Percentiles rank a stretch among this genome's conserved stretches.
phyloP scores from a whole-genome alignment of 1,139 yeast species.

The Kluyveromyces marxianus region DNA sequence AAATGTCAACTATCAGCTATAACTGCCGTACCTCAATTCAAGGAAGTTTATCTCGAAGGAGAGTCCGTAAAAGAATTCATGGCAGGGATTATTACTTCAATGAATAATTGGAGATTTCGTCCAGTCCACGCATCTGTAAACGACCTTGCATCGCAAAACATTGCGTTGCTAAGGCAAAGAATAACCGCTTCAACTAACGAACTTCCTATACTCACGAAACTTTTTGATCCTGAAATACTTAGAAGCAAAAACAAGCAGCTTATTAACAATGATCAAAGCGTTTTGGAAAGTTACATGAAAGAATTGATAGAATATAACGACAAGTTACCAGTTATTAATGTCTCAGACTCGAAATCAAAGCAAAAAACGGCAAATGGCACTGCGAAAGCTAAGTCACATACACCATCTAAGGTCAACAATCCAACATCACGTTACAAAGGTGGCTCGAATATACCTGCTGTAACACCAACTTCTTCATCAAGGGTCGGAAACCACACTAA shows the following conservation, averaged over 20 bases:
- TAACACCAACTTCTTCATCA: no score
- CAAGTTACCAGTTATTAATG: not conserved
- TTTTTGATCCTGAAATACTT: conserved; percentile 15
- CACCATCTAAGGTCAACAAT: not conserved
- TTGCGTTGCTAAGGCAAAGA: not conserved
- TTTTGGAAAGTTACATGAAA: conserved; percentile 11
- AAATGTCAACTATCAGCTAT: conserved; percentile 3
- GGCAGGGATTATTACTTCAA: conserved; percentile 8
- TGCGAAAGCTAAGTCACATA: not conserved
- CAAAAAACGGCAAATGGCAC: not conserved
- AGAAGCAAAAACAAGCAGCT: conserved; percentile 12
- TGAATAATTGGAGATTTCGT: conserved; percentile 11
- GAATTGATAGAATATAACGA: conserved; percentile 12
- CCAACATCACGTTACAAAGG: not conserved
- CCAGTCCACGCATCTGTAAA: not conserved
- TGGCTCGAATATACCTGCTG: not conserved
- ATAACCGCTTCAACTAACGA: conserved; percentile 9
- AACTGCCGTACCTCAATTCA: conserved; percentile 8
- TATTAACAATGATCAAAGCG: conserved; percentile 14
- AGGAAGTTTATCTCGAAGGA: conserved; percentile 9
- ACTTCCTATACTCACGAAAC: conserved; percentile 12
- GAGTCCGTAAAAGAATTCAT: conserved; percentile 9
- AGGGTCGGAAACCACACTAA: not conserved
- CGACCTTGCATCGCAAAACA: not conserved
- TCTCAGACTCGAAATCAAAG: not conserved